Base-by-base conservation (phyloP, 768 basidiomycete genomes). In the Tricholomella constricta region DNA sequence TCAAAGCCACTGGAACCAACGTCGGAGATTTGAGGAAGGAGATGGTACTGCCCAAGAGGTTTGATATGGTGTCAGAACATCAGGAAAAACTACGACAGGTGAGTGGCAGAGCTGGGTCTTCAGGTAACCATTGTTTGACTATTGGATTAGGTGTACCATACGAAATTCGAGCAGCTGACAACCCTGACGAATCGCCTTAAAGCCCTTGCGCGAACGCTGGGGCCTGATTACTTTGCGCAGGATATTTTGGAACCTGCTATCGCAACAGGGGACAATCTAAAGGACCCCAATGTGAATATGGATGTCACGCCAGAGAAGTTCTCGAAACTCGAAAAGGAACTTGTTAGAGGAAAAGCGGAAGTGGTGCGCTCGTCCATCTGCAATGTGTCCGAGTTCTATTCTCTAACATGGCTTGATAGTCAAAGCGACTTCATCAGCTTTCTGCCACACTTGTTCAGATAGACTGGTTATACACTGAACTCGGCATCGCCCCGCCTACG, bases 231-330 rank as follows among this genome's bases (percentile, higher is more conserved):
- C 68, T 89, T 78, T 62, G 48, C 76, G 0, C 60, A 64, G 9
- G 89, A 91, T 52, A 70, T 86, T 14, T 60, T 84, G 15, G 79
- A 81, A 51, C 75, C 79, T 19, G 66, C 68, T 0, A 62, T 70
- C 14, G 80, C 78, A 2, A 48, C 58, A 6, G 80, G 75, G 7
- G 80, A 82, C 52, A 64, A 65, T 46, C 47, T 52, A 17, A 51
- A 68, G 3, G 74, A 76, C 32, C 55, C 65, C 2, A 67, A 72
- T 27, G 72, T 79, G 5, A 77, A 81, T 61, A 76, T 81, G 20
- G 89, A 94, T 60, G 89, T 94, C 14, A 86, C 85, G 10, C 86
- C 88, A 0, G 91, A 94, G 58, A 80, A 89, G 11, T 91, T 95
- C 63, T 78, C 83, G 41, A 86, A 76, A 60, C 73, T 95, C 5